Conservation (phyloP, 345 rosid genomes). For the Noccaea caerulescens region DNA sequence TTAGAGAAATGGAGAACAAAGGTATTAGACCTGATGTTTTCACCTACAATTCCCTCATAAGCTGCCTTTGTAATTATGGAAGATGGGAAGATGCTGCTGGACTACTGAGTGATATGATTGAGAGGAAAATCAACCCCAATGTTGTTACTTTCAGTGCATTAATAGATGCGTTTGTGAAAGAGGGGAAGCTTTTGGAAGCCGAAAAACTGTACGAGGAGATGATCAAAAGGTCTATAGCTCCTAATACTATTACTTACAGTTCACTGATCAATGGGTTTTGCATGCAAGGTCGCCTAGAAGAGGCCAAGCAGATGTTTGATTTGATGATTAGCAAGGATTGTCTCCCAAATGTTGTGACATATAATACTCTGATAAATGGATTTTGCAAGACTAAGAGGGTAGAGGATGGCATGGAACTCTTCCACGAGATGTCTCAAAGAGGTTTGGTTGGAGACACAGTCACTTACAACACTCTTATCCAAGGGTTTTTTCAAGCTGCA, state of each 20-base stretch:
- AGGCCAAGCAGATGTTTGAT: not conserved
- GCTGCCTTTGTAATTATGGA: not conserved
- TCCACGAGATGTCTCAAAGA: not conserved
- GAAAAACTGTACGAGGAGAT: not conserved
- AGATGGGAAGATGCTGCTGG: not conserved
- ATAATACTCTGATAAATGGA: not conserved
- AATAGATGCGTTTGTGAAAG: not conserved
- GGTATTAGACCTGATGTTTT: not conserved
- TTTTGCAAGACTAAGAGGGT: constrained; percentile 3
- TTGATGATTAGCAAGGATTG: constrained; percentile 3
- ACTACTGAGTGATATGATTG: not conserved
- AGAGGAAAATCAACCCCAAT: not conserved
- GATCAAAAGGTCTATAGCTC: not conserved
- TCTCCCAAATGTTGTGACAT: not conserved
- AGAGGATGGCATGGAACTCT: not conserved
- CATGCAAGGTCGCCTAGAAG: not conserved
- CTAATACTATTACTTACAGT: not conserved
- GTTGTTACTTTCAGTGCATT: not conserved
- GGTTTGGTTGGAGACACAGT: not conserved
- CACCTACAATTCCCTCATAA: constrained; percentile 9
- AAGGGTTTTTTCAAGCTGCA: not conserved
- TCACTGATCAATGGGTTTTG: constrained; percentile 15
- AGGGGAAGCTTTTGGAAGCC: not conserved
- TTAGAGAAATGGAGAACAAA: not conserved
- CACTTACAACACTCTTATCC: not conserved